A percentile compares a stretch with the other conserved stretches of the same genome.
phyloP scores from a whole-genome alignment of 192 early-diverging fungal species.

The Coemansia sp. region DNA sequence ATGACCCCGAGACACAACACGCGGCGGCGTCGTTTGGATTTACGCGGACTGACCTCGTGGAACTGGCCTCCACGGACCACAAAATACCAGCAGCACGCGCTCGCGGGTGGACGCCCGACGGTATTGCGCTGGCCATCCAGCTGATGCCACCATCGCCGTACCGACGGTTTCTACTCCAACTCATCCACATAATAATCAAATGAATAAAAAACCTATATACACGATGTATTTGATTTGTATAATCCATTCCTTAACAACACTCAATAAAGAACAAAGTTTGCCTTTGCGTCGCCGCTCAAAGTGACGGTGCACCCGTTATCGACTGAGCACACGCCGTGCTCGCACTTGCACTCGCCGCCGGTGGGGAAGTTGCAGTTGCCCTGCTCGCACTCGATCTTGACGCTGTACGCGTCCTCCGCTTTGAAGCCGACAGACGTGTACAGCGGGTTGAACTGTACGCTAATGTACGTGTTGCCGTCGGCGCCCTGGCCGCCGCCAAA shows the following conservation, averaged over 20 bases:
- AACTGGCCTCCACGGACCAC: background rate
- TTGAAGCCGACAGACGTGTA: slow-evolving; percentile 35
- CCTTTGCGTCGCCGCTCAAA: slow-evolving; percentile 15
- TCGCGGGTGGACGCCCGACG: background rate
- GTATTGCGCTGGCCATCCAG: background rate
- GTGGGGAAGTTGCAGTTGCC: slow-evolving; percentile 47
- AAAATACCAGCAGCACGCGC: background rate
- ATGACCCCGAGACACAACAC: background rate
- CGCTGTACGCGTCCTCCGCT: slow-evolving; percentile 21
- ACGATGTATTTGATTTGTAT: no score
- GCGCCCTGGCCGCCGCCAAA: slow-evolving; percentile 44
- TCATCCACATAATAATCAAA: background rate
- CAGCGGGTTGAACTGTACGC: slow-evolving; percentile 50
- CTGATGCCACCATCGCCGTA: background rate
- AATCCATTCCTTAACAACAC: no score
- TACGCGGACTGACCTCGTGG: background rate
- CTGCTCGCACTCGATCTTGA: slow-evolving; percentile 23
- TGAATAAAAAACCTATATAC: no score
- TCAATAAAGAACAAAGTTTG: slow-evolving; percentile 41
- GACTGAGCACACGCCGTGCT: slow-evolving; percentile 41
- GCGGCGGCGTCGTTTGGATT: background rate
- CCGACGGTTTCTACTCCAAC: background rate
- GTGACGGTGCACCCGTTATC: slow-evolving; percentile 50
- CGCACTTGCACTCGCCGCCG: slow-evolving; percentile 49
- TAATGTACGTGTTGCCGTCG: slow-evolving; percentile 51